Percentiles rank a stretch among this genome's conserved stretches.
These are phyloP conservation scores for Chionographis japonica DNA, from an alignment of 106 monocot genomes.

Conservation along the genomic window DNA sequence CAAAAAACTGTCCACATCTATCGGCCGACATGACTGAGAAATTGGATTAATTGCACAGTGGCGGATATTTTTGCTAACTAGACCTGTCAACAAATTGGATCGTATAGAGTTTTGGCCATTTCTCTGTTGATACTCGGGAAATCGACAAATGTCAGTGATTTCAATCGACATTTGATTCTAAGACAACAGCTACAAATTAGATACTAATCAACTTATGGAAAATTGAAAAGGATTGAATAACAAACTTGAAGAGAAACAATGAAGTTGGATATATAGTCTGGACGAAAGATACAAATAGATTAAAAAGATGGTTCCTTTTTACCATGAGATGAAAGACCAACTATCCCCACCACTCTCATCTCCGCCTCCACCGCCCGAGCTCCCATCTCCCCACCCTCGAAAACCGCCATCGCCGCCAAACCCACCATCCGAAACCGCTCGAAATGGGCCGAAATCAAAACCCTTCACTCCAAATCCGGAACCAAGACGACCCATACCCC, in stretches of 20 bases:
- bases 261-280: neutral
- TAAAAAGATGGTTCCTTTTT: neutral
- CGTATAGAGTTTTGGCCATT: too few relatives aligned
- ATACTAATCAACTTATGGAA: too few relatives aligned
- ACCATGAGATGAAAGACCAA: constrained; percentile 31
- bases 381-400: constrained; percentile 12
- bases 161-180: too few relatives aligned
- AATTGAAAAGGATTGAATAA: too few relatives aligned
- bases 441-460: neutral
- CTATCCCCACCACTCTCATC: constrained; percentile 14
- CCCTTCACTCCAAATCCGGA: constrained; percentile 11
- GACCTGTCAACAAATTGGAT: too few relatives aligned
- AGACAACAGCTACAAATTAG: too few relatives aligned
- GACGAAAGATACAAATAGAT: neutral
- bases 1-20: too few relatives aligned
- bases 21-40: too few relatives aligned
- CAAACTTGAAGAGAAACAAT: neutral
- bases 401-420: constrained; percentile 8
- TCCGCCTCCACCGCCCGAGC: constrained; percentile 11
- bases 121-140: too few relatives aligned
- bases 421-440: constrained; percentile 17
- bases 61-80: too few relatives aligned
- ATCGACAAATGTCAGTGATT: too few relatives aligned
- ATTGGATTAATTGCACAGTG: too few relatives aligned
- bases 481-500: neutral